Evolutionary conservation across 768 basidiomycete species (phyloP), one percentile per base, ranked within the genome.

Genomic region (Macrolepiota dolichaula): DNA sequence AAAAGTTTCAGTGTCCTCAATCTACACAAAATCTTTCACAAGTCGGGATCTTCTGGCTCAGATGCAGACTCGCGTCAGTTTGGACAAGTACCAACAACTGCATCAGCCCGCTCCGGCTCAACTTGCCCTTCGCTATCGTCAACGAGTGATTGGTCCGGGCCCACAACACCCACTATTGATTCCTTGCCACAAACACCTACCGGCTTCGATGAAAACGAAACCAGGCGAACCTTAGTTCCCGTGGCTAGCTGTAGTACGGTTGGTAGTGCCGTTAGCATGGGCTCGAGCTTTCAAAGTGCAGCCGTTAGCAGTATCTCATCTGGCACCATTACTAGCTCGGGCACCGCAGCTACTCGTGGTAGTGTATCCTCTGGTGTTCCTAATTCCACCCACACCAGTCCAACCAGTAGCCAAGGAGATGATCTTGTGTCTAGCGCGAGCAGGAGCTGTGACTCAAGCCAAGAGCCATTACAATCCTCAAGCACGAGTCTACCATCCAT

Each of bases 1-100:
- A 71, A 65, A 29, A 71, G 74, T 11, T 77, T 79, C 61, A 79
- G 78, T 32, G 71, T 70, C 62, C 69, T 76, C 57, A 76, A 70
- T 50, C 64, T 80, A 38, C 72, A 73, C 36, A 77, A 71, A 44
- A 63, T 79, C 4, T 81, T 81, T 38, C 68, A 51, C 61, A 66
- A 24, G 50, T 36, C 59, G 22, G 24, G 6, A 50, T 24, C 61
- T 53, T 42, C 53, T 25, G 51, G 1, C 52, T 62, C 52, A 29
- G 19, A 44, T 50, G 19, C 52, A 37, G 51, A 22, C 44, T 58
- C n/a, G 27, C 58, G 12, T 49, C 25, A 50, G 55, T 54, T 19
- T n/a, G 62, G 54, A 51, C 65, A 42, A 50, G 55, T 42, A 44
- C 56, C 57, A 54, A 55, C 50, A 50, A 27, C 50, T 15, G 57